phyloP scores from a whole-genome alignment of 2,329 filamentous ascomycete genomes.

The Fusarium multiceps region DNA sequence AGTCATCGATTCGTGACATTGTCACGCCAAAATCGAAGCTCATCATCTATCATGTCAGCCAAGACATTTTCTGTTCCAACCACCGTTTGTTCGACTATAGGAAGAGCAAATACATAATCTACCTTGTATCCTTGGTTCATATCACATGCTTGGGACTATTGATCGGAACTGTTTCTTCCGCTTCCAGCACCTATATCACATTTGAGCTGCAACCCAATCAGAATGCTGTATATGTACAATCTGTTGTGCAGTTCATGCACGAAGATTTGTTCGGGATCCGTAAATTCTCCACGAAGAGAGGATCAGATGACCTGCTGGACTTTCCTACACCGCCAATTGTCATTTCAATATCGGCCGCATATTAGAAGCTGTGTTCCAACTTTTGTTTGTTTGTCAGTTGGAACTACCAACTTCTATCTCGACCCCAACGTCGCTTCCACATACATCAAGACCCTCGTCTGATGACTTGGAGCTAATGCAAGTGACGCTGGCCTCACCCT shows the following conservation, averaged over 20 bases:
- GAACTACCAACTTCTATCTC: neutral
- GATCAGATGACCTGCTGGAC: neutral
- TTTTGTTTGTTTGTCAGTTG: neutral
- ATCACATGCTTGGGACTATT: neutral
- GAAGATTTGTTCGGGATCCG: neutral
- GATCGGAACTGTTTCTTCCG: slow-evolving; percentile 8
- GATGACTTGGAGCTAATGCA: slow-evolving; percentile 44
- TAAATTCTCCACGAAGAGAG: neutral
- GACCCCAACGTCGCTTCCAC: slow-evolving; percentile 15
- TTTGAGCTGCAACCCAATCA: neutral
- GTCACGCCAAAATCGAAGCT: slow-evolving; percentile 12
- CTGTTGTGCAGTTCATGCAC: slow-evolving; percentile 15
- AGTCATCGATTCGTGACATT: slow-evolving; percentile 13
- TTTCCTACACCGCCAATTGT: neutral
- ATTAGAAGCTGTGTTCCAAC: neutral
- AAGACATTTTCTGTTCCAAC: neutral
- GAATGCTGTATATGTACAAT: neutral
- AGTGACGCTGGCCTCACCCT: slow-evolving; percentile 45
- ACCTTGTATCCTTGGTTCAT: neutral
- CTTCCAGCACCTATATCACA: slow-evolving; percentile 20
- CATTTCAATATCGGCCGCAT: neutral
- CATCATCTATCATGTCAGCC: slow-evolving; percentile 16
- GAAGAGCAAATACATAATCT: neutral
- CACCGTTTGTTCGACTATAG: slow-evolving; percentile 2
- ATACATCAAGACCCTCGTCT: slow-evolving; percentile 27